Evolutionary conservation across 192 early-diverging fungal species (phyloP), one percentile per base, ranked within the genome.

Genomic region (Radiomyces spectabilis): DNA sequence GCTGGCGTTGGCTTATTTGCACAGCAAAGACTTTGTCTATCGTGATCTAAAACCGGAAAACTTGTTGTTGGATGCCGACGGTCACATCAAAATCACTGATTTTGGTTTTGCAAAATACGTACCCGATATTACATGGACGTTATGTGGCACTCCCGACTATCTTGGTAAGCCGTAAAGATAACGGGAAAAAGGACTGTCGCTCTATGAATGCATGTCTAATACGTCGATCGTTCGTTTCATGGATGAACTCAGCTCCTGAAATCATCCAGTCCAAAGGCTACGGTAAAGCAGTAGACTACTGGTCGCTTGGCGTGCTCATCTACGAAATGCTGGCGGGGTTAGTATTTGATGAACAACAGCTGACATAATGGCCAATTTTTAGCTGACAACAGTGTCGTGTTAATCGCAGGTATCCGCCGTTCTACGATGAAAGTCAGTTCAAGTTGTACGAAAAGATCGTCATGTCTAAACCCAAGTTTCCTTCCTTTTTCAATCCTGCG

Each of bases 101-200:
- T 93, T 93, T 76, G 91, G 91, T 10, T 93, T 93, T 76, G 88
- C 89, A 47, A 93, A 93, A 68, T 78, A 79, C 38, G 87, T 93
- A 29, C 24, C 26, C 10, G 65, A 68, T 30, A 48, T 88, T 68
- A 93, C 91, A 24, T 93, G 88, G 88, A 93, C 91, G 32, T 65
- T 93, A 44, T 93, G 91, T 61, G 91, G 91, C 10, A 93, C 91
- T 30, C 89, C 88, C 26, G 91, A 91, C 63, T 93, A 93, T 61
- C 71, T 93, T 39, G 30, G 42, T 44, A 44, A 44, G 18, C 15
- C 5, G 4, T 4, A 10, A 48, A 19, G 27, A 29, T 32, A 31
- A 19, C 16, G n/a, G 2, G 46, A 24, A 31, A 7, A 48, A n/a
- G 15, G n/a, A 15, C 18, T n/a, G 25, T 31, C 46, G 18, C 25